A percentile compares a stretch with the other conserved stretches of the same genome.
phyloP scores from a whole-genome alignment of 23 red algal genomes.

The Gracilaria domingensis region DNA sequence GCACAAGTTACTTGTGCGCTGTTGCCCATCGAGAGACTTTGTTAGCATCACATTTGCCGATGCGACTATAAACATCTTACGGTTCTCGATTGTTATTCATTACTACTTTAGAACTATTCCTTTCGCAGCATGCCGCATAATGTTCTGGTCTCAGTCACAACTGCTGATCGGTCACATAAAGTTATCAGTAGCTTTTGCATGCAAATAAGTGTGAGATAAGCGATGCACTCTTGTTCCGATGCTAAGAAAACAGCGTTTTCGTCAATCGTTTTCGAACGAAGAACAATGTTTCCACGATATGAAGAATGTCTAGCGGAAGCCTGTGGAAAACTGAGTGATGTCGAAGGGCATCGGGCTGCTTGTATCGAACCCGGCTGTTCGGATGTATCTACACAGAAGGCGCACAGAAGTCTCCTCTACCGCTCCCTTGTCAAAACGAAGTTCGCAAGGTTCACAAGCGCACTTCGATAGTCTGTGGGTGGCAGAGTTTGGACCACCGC shows the following conservation, averaged over 20 bases:
- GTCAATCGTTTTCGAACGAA: not conserved
- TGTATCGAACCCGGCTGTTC: not conserved
- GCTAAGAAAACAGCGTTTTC: not conserved
- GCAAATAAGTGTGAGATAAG: not conserved
- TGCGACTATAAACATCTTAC: not conserved
- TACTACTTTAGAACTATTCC: not conserved
- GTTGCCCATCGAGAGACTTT: not conserved
- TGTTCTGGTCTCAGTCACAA: not conserved
- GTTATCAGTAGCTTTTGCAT: not conserved
- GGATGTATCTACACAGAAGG: not conserved
- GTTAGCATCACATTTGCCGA: not conserved
- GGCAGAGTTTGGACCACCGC: conserved; percentile 53
- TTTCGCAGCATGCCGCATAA: no score
- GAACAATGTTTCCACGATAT: no score
- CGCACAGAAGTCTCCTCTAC: conserved; percentile 12
- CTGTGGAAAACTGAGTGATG: not conserved
- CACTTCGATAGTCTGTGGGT: conserved; percentile 67
- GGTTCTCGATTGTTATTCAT: not conserved
- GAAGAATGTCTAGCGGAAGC: no score
- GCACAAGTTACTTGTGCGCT: not conserved
- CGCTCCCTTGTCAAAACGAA: conserved; percentile 56
- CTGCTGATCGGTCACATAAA: not conserved
- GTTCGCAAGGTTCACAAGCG: conserved; percentile 69
- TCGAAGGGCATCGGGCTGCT: not conserved
- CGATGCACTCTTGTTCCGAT: not conserved